Percentiles rank a stretch among this genome's conserved stretches.
Evolutionary conservation across 352 stramenopile species (phyloP).

Genomic region (Globisporangium mamillatum): DNA sequence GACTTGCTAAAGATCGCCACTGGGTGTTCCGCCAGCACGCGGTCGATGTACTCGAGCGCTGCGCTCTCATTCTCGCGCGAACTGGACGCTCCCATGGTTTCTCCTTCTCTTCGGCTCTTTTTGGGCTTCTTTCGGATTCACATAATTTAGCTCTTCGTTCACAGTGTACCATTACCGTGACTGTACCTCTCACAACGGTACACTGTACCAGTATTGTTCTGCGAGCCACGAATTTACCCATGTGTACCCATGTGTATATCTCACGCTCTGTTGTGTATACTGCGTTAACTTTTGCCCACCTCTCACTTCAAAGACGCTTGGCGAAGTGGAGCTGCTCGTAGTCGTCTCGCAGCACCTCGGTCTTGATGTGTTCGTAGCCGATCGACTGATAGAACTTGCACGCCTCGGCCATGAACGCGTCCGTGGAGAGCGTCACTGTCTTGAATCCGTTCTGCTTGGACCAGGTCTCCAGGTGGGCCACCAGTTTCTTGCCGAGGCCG

Average conservation of each 20-base stretch:
- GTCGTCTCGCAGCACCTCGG: slow-evolving; percentile 4
- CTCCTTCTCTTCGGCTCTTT: not conserved
- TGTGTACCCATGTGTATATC: too few relatives aligned
- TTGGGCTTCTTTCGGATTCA: not conserved
- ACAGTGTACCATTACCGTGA: not conserved
- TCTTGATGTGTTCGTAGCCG: slow-evolving; percentile 8
- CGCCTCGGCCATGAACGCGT: slow-evolving; percentile 7
- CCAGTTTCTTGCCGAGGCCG: slow-evolving; percentile 5
- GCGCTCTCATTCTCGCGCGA: slow-evolving; percentile 51
- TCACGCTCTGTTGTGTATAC: too few relatives aligned
- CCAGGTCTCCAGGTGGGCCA: slow-evolving; percentile 4
- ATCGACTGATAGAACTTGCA: slow-evolving; percentile 15
- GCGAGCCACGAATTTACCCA: too few relatives aligned
- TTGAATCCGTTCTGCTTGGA: not conserved
- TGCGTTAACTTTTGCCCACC: not conserved
- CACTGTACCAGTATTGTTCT: not conserved
- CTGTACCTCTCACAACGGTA: not conserved
- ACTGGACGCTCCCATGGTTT: slow-evolving; percentile 32
- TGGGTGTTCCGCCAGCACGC: slow-evolving; percentile 38
- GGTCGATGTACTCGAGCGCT: slow-evolving; percentile 56
- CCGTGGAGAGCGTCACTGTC: slow-evolving; percentile 8
- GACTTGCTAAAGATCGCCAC: slow-evolving; percentile 91
- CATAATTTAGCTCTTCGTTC: not conserved
- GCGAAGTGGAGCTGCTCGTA: slow-evolving; percentile 12
- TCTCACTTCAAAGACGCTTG: slow-evolving; percentile 1